Conservation (phyloP, 78 protist species). For the Protostelium mycophagum region DNA sequence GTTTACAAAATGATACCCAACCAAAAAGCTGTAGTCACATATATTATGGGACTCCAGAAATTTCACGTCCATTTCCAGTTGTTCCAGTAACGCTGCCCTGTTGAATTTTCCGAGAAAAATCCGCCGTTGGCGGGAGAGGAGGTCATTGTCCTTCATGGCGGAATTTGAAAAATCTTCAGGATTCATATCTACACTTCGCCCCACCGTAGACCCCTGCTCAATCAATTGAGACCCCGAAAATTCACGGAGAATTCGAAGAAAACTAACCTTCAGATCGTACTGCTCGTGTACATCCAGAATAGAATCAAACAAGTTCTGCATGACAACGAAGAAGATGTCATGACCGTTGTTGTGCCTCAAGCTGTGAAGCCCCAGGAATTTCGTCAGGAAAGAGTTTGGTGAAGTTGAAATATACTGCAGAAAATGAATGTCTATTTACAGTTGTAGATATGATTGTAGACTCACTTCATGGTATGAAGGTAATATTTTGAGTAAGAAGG, state of each 20-base stretch:
- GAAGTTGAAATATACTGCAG: not conserved
- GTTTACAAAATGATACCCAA: slow-evolving; percentile 38
- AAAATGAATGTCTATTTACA: not conserved
- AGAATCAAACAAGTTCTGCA: slow-evolving; percentile 41
- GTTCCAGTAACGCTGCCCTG: slow-evolving; percentile 50
- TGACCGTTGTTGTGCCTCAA: not conserved
- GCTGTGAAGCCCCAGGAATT: not conserved
- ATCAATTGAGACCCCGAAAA: slow-evolving; percentile 3
- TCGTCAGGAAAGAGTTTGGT: not conserved
- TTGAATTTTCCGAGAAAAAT: slow-evolving; percentile 26
- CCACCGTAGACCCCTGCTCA: slow-evolving; percentile 34
- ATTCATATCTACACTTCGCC: not conserved
- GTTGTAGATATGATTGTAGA: not conserved
- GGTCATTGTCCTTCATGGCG: slow-evolving; percentile 40
- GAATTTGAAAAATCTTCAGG: slow-evolving; percentile 8
- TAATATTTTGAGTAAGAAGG: slow-evolving; percentile 9
- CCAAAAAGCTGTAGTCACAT: slow-evolving; percentile 54
- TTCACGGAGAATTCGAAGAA: not conserved
- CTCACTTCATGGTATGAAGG: slow-evolving; percentile 30
- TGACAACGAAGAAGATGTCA: slow-evolving; percentile 35
- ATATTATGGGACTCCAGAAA: slow-evolving; percentile 38
- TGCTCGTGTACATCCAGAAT: slow-evolving; percentile 37
- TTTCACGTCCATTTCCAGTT: slow-evolving; percentile 42
- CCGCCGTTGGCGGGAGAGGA: not conserved
- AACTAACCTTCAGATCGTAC: slow-evolving; percentile 36